A percentile compares a stretch with the other conserved stretches of the same genome.
These are phyloP conservation scores for Coffea canephora DNA, from an alignment of 257 asterid species.

Conservation along the genomic window DNA sequence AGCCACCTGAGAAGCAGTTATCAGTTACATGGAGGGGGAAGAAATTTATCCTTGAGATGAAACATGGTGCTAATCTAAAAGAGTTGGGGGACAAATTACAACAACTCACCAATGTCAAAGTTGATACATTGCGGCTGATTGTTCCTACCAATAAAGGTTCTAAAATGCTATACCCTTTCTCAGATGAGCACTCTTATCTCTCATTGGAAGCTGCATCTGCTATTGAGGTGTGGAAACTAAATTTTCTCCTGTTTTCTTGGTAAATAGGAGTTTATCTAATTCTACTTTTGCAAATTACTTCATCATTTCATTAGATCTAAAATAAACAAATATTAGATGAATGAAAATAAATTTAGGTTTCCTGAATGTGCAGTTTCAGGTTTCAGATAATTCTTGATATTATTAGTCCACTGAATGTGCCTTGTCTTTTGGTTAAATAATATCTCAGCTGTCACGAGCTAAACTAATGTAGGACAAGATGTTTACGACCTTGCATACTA, in stretches of 20 bases:
- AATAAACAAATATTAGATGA: background rate
- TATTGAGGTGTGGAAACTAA: conserved; percentile 46
- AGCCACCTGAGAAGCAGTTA: conserved; percentile 37
- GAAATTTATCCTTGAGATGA: conserved; percentile 50
- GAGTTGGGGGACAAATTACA: conserved; percentile 74
- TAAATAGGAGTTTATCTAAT: background rate
- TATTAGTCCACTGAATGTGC: background rate
- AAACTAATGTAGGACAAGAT: too few relatives aligned
- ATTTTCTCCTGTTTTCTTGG: conserved; percentile 2
- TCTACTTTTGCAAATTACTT: background rate
- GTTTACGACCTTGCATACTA: too few relatives aligned
- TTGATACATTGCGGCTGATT: conserved; percentile 72
- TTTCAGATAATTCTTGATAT: background rate
- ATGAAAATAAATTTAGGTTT: too few relatives aligned
- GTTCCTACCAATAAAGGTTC: conserved; percentile 63
- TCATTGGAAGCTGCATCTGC: conserved; percentile 51
- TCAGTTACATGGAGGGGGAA: conserved; percentile 75
- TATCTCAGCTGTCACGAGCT: too few relatives aligned
- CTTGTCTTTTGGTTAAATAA: too few relatives aligned
- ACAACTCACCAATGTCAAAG: conserved; percentile 59
- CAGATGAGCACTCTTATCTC: conserved; percentile 64
- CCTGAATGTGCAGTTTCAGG: background rate
- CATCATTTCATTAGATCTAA: background rate
- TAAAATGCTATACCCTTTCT: conserved; percentile 66
- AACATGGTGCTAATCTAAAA: conserved; percentile 51